Evolutionary conservation across 352 stramenopile species (phyloP).

Genomic region (Thalassiosira mediterranea): DNA sequence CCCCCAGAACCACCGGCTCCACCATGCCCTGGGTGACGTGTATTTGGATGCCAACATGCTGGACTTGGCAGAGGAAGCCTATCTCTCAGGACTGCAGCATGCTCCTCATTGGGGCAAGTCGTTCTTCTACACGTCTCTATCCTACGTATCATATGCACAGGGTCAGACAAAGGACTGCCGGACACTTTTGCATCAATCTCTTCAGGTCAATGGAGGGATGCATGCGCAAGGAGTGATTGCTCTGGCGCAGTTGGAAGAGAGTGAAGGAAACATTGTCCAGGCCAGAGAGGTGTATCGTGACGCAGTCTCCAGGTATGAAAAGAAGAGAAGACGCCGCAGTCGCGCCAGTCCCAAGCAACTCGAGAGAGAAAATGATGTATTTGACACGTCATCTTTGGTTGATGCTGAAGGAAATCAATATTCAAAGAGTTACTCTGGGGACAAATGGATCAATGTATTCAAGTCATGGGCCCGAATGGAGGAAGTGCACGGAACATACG

Average conservation of each 20-base stretch:
- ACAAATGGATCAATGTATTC: constrained; percentile 78
- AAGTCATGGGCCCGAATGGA: constrained; percentile 72
- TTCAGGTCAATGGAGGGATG: constrained; percentile 62
- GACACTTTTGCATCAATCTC: constrained; percentile 42
- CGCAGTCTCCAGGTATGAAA: constrained; percentile 66
- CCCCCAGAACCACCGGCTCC: constrained; percentile 70
- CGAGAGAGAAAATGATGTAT: constrained; percentile 18
- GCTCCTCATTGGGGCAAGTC: constrained; percentile 55
- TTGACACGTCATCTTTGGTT: constrained; percentile 27
- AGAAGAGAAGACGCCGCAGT: constrained; percentile 25
- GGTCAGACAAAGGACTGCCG: constrained; percentile 50
- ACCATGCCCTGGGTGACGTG: constrained; percentile 77
- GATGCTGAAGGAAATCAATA: constrained; percentile 31
- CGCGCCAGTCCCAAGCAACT: constrained; percentile 6
- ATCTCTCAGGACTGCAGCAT: constrained; percentile 53
- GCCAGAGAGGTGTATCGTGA: constrained; percentile 59
- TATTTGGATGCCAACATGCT: constrained; percentile 76
- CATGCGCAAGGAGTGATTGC: constrained; percentile 70
- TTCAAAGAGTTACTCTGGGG: constrained; percentile 58
- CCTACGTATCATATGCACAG: constrained; percentile 66
- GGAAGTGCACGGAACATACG: constrained; percentile 59
- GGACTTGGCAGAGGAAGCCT: constrained; percentile 63
- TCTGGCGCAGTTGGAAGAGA: constrained; percentile 72
- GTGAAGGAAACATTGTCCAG: constrained; percentile 57
- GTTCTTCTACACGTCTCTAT: constrained; percentile 71